Conservation (phyloP, 257 asterid species). For the Salvia rosmarinus region DNA sequence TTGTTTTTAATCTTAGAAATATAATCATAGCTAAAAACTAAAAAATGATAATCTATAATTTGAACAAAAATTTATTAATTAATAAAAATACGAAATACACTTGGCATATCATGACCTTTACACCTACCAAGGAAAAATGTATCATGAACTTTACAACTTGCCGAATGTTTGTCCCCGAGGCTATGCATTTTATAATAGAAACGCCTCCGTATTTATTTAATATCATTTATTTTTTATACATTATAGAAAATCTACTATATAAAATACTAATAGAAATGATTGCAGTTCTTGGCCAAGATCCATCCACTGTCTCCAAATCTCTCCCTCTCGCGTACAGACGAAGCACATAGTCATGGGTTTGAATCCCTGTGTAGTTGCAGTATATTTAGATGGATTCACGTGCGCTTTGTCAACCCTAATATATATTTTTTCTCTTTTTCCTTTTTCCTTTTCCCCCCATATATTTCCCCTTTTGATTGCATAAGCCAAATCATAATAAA, state of each 20-base stretch:
- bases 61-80: neutral
- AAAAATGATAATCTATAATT: neutral
- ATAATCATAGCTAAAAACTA: neutral
- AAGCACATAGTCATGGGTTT: conserved; percentile 39
- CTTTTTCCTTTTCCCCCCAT: neutral
- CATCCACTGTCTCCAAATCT: conserved; percentile 27
- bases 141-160: conserved; percentile 31
- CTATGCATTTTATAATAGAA: neutral
- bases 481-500: conserved; percentile 32
- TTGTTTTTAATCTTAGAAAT: neutral
- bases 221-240: neutral
- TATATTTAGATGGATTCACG: conserved; percentile 60
- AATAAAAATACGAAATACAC: neutral
- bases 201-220: conserved; percentile 7
- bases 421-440: neutral
- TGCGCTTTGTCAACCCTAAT: conserved; percentile 58
- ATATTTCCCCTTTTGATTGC: conserved; percentile 8
- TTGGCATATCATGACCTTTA: conserved; percentile 21
- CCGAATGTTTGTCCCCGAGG: conserved; percentile 39
- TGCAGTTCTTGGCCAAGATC: conserved; percentile 43
- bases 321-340: conserved; percentile 13
- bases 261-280: conserved; percentile 33
- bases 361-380: conserved; percentile 37
- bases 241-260: neutral
- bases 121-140: conserved; percentile 23